These are phyloP conservation scores for Amanita muscaria DNA, from an alignment of 768 basidiomycete species.

Conservation along the genomic window DNA sequence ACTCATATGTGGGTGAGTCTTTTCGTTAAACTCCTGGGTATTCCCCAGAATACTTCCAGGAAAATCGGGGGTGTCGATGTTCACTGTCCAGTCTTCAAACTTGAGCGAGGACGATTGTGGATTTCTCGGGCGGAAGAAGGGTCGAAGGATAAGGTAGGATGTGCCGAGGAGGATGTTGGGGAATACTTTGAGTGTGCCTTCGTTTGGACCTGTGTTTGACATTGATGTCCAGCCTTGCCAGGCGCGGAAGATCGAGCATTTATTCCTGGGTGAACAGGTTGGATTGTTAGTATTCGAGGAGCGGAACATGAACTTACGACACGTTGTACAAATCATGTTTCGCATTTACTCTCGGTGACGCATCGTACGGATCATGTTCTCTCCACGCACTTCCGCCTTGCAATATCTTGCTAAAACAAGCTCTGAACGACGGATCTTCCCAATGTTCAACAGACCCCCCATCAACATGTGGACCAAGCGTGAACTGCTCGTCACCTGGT, in stretches of 20 bases:
- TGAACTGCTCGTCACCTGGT: slow-evolving; percentile 62
- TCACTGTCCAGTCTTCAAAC: slow-evolving; percentile 45
- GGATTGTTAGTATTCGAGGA: neutral
- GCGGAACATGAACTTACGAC: slow-evolving; percentile 28
- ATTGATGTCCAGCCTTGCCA: slow-evolving; percentile 53
- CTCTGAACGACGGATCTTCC: slow-evolving; percentile 38
- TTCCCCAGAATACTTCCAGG: slow-evolving; percentile 47
- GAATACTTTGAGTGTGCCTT: slow-evolving; percentile 58
- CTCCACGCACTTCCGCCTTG: slow-evolving; percentile 35
- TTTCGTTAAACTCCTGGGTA: slow-evolving; percentile 45
- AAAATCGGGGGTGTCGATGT: slow-evolving; percentile 42
- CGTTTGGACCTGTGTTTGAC: slow-evolving; percentile 43
- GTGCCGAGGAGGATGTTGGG: slow-evolving; percentile 47
- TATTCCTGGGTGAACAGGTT: slow-evolving; percentile 27
- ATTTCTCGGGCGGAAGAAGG: slow-evolving; percentile 46
- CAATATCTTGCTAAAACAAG: slow-evolving; percentile 36
- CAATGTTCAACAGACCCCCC: slow-evolving; percentile 47
- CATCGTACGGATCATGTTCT: slow-evolving; percentile 43
- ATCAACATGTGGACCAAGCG: slow-evolving; percentile 54
- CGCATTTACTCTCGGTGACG: slow-evolving; percentile 36
- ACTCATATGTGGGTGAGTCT: slow-evolving; percentile 55
- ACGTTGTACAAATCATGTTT: slow-evolving; percentile 56
- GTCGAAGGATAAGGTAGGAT: slow-evolving; percentile 55
- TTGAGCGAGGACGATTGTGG: slow-evolving; percentile 21
- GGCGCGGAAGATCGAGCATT: slow-evolving; percentile 46